phyloP scores from a whole-genome alignment of 805 yeast species.

The Tetrapisispora phaffii region DNA sequence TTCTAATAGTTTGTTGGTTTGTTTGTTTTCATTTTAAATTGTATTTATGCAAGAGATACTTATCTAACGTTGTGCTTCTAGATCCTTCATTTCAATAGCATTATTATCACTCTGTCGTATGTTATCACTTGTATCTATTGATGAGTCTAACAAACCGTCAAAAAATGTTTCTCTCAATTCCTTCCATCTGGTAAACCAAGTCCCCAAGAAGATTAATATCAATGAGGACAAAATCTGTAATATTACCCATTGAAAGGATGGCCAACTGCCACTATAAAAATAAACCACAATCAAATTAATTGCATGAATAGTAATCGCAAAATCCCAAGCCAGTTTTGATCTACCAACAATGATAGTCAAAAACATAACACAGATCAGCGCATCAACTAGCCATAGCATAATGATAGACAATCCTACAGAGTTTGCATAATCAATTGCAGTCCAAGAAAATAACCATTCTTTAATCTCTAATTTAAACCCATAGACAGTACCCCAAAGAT shows the following conservation, averaged over 20 bases:
- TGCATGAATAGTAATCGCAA: conserved; percentile 86
- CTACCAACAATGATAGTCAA: conserved; percentile 84
- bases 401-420: conserved; percentile 71
- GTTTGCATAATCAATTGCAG: conserved; percentile 57
- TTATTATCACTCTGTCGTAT: neutral
- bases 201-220: conserved; percentile 68
- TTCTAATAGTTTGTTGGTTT: too few species aligned
- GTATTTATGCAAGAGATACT: neutral
- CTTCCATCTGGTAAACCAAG: conserved; percentile 86
- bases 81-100: conserved; percentile 11
- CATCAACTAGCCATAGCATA: conserved; percentile 70
- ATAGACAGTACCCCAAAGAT: conserved; percentile 51
- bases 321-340: conserved; percentile 91
- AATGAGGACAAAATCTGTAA: conserved; percentile 60
- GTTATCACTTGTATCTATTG: neutral
- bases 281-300: conserved; percentile 65
- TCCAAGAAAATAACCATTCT: conserved; percentile 74
- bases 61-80: conserved; percentile 9
- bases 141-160: conserved; percentile 62
- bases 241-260: conserved; percentile 78
- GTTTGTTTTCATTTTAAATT: neutral
- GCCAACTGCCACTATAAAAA: conserved; percentile 56
- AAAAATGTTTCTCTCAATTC: conserved; percentile 85
- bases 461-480: conserved; percentile 60
- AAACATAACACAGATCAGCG: conserved; percentile 73